Evolutionary conservation across 2,329 filamentous ascomycete species (phyloP), one percentile per base, ranked within the genome.

Genomic region (Colletotrichum sp.): DNA sequence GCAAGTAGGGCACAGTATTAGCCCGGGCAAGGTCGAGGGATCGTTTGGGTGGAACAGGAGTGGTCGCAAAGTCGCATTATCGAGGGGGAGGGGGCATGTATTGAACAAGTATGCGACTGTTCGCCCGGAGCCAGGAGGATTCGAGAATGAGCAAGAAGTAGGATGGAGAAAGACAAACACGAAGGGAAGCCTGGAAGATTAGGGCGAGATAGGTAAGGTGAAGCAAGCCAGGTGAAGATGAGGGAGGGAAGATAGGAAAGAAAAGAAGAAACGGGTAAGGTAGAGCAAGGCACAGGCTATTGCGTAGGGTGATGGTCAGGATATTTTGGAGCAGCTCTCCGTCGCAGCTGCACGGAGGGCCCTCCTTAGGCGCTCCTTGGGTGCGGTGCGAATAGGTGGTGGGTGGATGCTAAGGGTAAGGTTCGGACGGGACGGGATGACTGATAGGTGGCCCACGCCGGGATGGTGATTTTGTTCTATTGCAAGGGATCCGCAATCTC

Each of bases 51-150:
- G 29, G 34, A 44, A 49, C 57, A 62, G 64, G 57, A 62, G 52
- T 25, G 39, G 59, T 68, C 75, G 71, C 75, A 77, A 77, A 39
- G 75, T 75, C 66, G 75, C 75, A 77, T 77, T 67, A 77, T 77
- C 66, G 59, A 44, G 55, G 71, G 73, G 70, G 61, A 63, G 63
- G 55, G 62, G 44, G 49, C 75, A 75, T 71, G 62, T 32, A 75
- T 32, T 55, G 63, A 69, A 62, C 71, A 57, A 62, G 34, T 63
- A 61, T 72, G 63, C 72, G 69, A 67, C 19, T 36, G 64, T 69
- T 52, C 32, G 63, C 44, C 34, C 39, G 27, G 55, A 8, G 36
- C 27, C 59, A 32, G 30, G 25, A 62, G 59, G 34, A n/a, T 22
- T 22, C 16, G 22, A 39, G 34, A 49, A 30, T 16, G 6, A 27